phyloP scores from a whole-genome alignment of 2,329 filamentous ascomycete genomes.

The Diplodia mutila region DNA sequence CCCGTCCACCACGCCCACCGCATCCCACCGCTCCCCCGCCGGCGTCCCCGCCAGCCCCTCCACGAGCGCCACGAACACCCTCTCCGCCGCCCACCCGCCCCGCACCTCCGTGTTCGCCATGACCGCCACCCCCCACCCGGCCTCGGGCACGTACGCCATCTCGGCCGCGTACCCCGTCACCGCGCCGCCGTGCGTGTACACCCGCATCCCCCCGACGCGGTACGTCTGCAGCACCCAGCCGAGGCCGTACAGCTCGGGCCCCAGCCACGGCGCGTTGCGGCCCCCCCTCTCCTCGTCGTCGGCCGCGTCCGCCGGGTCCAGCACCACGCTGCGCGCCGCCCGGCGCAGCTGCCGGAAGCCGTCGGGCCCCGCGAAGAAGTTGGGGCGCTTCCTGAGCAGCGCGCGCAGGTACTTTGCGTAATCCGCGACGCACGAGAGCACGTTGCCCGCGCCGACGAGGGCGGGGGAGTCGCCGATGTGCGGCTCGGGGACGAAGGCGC shows the following conservation, averaged over 20 bases:
- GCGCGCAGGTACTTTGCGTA: constrained; percentile 35
- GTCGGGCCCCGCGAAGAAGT: background rate
- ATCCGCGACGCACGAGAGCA: constrained; percentile 32
- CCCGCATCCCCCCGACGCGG: background rate
- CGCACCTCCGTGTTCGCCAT: constrained; percentile 18
- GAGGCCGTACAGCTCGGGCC: constrained; percentile 12
- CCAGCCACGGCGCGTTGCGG: background rate
- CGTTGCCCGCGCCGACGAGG: constrained; percentile 33
- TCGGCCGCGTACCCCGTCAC: constrained; percentile 20
- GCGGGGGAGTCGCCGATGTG: constrained; percentile 28
- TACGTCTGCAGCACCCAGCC: constrained; percentile 9
- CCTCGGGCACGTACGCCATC: background rate
- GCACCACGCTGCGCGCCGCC: background rate
- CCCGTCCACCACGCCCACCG: background rate
- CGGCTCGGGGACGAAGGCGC: constrained; percentile 24
- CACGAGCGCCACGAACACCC: background rate
- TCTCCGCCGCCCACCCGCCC: background rate
- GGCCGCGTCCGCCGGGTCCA: background rate
- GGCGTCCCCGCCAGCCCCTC: background rate
- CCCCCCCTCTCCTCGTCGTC: background rate
- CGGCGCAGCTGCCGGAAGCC: constrained; percentile 19
- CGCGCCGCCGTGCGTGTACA: background rate
- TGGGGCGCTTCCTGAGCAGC: constrained; percentile 28
- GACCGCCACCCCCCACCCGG: constrained; percentile 8
- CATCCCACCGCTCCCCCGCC: background rate